Base-by-base conservation (phyloP, 1,139 yeast species). In the Zygosaccharomyces pseudobailii region DNA sequence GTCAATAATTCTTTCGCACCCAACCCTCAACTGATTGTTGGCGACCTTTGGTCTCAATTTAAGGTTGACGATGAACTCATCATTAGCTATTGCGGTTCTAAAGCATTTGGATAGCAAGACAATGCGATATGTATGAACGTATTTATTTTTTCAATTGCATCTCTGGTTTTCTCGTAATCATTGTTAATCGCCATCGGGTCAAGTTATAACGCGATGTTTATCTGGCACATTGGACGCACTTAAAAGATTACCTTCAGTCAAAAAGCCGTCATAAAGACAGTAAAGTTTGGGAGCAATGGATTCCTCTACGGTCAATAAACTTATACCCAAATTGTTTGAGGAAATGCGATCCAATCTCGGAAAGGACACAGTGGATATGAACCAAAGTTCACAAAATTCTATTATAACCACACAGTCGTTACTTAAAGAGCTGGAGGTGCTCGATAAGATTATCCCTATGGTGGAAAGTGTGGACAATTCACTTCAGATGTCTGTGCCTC, bases 1-100 rank as follows among this genome's bases (percentile, higher is more conserved):
- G 51, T 65, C 8, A 65, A 63, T 44, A 65, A 61, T 42, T 64
- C 69, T 3, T 65, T 64, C 52, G 67, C 68, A 4, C 68, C 68
- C 3, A 59, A 58, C 21, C 67, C 67, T 1, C 58, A 61, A 31
- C 67, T 63, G 42, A 54, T 43, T 17, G 55, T 65, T 1, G 67
- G 67, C 3, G 64, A 62, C 19, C 48, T 65, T 4, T 65, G 66
- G 66, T 43, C 48, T 2, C 67, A 64, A 42, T 65, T 63, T 35
- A 61, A 56, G 40, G 56, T 61, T 1, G 56, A 58, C 33, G 58
- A 62, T 32, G 67, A 62, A 40, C 48, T 65, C 20, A 57, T 63
- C n/a, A 57, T 65, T 2, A 62, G 62, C 46, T 65, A 64, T 44
- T 65, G 68, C 48, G 67, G 60, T 13, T 50, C 65, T 1, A 66